Evolutionary conservation across 805 yeast species (phyloP), one percentile per base, ranked within the genome.

Genomic region (Candida qinlingensis): DNA sequence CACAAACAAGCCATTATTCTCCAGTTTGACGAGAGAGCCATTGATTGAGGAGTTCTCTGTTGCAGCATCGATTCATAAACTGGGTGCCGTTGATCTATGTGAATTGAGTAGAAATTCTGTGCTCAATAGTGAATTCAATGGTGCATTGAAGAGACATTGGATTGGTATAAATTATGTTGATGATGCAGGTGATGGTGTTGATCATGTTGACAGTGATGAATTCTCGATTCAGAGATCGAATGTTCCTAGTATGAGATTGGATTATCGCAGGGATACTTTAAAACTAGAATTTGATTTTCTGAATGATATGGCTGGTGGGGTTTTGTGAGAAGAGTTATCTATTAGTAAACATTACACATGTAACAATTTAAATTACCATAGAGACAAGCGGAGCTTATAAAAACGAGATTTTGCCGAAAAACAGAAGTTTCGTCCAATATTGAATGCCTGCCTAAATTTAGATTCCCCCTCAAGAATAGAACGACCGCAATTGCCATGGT

Each of bases 1-100:
- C 25, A 59, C 63, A 1, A 52, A 54, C 37, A 61, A 58, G 35
- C 64, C 65, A 1, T 47, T 61, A 26, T 60, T 62, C 27, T 41
- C 65, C 1, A 51, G 58, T 9, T 27, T 59, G 10, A 62, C 66
- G 1, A 47, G 61, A 37, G 66, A 62, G 29, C 64, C 66, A 0
- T 44, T 62, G 41, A 60, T 62, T 28, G 66, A 62, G 30, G 66
- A 62, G 39, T 62, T 59, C 39, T 57, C 61, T 4, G 48, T 60
- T 5, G 61, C 61, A 4, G 65, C 54, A 6, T 53, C 60, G 1
- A 59, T 62, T 13, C 55, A 59, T 41, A 62, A 61, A 44, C 37
- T 62, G 12, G 44, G 57, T 13, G 49, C 48, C 41, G 62, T 62
- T 11, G 65, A 62, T 45, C 35, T 60, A 1, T 61, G 64, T 48